Evolutionary conservation across 2,329 filamentous ascomycete genomes (phyloP), one percentile per base, ranked within the genome.

Genomic region (Venturia carpophila): DNA sequence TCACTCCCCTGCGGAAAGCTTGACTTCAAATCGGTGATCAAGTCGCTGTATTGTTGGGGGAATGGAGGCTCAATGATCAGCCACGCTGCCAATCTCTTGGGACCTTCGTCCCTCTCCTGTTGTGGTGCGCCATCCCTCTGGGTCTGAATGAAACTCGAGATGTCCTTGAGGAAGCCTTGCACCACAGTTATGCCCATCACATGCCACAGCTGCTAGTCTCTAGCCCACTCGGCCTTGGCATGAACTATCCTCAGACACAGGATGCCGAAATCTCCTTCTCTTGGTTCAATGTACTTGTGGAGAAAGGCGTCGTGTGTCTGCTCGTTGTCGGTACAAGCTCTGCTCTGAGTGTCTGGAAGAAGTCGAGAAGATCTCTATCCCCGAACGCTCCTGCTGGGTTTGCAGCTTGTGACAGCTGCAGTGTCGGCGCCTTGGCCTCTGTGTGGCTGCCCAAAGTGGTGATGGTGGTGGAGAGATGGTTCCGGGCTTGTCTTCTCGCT

Each of bases 51-150:
- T 64, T 86, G 81, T 19, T 84, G 79, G 1, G 85, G 80, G 37
- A 90, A 82, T 39, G 84, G 84, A 15, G 89, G 89, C 72, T 93
- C 90, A 68, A 94, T 87, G 67, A 86, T 83, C 17, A 95, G 82
- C 52, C 52, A 58, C 10, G 21, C 47, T 27, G 47, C 47, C 47
- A 52, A 9, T 52, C 13, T 52, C 21, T 27, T 27, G 21, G 47
- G 47, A 15, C 47, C 47, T 17, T 52, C 21, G 24, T 17, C 47
- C 47, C 21, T 52, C 21, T 58, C 52, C 30, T 58, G 27, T 1
- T 19, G 7, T n/a, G 27, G 10, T 9, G 27, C 27, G 19, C 52
- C 52, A 15, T 58, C 52, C 19, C 27, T 58, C 17, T 58, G 52
- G 15, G 27, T 37, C 21, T 37, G 52, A 37, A 58, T 58, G 27